Conservation (phyloP, 176 grass and related monocot genomes). For the Pharus latifolius region DNA sequence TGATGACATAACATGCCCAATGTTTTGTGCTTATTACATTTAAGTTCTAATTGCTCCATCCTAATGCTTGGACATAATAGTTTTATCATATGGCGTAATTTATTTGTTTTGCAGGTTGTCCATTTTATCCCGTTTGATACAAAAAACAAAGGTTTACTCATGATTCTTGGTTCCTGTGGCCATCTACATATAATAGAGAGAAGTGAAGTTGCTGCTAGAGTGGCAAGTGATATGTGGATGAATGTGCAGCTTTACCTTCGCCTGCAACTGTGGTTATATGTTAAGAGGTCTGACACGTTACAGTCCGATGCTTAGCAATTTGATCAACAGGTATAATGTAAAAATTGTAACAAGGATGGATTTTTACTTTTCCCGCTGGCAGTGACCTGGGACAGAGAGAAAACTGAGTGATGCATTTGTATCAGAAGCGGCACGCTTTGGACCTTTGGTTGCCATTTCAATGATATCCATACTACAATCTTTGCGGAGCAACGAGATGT, state of each 20-base stretch:
- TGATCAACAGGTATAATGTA: background rate
- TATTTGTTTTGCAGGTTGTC: conserved; percentile 16
- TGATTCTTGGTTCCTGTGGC: background rate
- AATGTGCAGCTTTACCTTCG: no score
- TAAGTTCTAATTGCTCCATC: background rate
- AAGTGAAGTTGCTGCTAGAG: conserved; percentile 5
- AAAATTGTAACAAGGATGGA: no score
- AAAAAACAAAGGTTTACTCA: background rate
- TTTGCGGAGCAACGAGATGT: no score
- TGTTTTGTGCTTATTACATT: background rate
- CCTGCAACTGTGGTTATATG: no score
- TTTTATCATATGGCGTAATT: conserved; percentile 5
- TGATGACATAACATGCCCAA: no score
- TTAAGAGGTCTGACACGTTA: background rate
- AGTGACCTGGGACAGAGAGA: no score
- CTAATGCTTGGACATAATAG: background rate
- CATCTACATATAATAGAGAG: background rate
- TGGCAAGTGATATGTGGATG: no score
- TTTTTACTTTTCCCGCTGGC: no score
- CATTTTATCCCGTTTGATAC: background rate
- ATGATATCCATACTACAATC: no score
- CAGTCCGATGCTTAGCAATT: background rate
- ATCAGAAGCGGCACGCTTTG: no score
- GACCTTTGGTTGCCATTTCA: no score
- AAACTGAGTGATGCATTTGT: no score